Percentiles rank a stretch among this genome's conserved stretches.
Conservation (phyloP, 768 basidiomycete genomes). For the Lactarius sanguifluus region DNA sequence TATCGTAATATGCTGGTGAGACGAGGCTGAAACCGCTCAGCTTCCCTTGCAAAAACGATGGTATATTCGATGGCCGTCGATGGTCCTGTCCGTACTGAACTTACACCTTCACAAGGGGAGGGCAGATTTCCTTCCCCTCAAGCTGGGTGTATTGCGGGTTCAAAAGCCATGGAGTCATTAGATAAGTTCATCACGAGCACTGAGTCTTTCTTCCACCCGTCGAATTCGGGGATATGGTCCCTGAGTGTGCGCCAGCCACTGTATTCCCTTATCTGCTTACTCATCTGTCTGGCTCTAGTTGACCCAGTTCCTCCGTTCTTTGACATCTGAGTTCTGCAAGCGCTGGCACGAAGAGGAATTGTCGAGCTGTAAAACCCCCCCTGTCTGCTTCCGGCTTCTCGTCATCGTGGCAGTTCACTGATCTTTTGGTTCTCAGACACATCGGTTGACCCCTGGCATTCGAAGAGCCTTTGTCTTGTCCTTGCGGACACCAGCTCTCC, state of each 20-base stretch:
- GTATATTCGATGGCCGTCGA: slow-evolving; percentile 90
- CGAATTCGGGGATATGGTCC: slow-evolving; percentile 87
- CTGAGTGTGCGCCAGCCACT: slow-evolving; percentile 44
- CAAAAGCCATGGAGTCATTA: slow-evolving; percentile 82
- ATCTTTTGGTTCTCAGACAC: slow-evolving; percentile 44
- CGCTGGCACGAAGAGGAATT: slow-evolving; percentile 79
- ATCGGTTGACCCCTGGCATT: slow-evolving; percentile 77
- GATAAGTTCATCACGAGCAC: slow-evolving; percentile 88
- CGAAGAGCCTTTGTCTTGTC: slow-evolving; percentile 78
- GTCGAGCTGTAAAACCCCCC: slow-evolving; percentile 74
- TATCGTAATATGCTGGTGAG: slow-evolving; percentile 4
- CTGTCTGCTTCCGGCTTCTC: slow-evolving; percentile 42
- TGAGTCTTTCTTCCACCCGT: slow-evolving; percentile 95
- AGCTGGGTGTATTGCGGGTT: slow-evolving; percentile 72
- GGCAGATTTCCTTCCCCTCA: slow-evolving; percentile 38
- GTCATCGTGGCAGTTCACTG: slow-evolving; percentile 6
- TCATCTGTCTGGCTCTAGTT: slow-evolving; percentile 42
- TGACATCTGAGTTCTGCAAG: slow-evolving; percentile 75
- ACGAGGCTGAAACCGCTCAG: slow-evolving; percentile 10
- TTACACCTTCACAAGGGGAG: slow-evolving; percentile 35
- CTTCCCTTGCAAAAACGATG: slow-evolving; percentile 75
- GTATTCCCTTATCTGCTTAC: slow-evolving; percentile 15
- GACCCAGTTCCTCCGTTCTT: slow-evolving; percentile 68
- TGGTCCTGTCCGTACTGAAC: slow-evolving; percentile 53
- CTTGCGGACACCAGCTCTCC: slow-evolving; percentile 81